These are phyloP conservation scores for Fragilaria radians DNA, from an alignment of 108 stramenopile genomes.

Conservation along the genomic window DNA sequence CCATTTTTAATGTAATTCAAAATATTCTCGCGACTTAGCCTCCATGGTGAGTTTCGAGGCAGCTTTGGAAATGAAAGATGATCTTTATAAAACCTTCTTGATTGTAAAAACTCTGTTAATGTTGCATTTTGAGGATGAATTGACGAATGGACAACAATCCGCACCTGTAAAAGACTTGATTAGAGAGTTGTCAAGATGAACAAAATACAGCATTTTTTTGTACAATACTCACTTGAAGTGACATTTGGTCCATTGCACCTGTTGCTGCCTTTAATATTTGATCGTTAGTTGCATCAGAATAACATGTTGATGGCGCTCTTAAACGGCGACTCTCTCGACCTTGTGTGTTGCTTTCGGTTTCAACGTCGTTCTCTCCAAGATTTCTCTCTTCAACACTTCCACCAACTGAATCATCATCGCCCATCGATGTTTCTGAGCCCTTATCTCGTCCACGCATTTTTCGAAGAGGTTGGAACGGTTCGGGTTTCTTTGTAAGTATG, in stretches of 20 bases:
- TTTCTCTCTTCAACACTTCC: conserved; percentile 8
- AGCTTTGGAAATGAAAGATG: neutral
- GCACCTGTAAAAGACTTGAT: conserved; percentile 25
- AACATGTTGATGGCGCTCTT: conserved; percentile 11
- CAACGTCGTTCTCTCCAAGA: conserved; percentile 9
- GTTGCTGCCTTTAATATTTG: neutral
- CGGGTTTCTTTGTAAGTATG: neutral
- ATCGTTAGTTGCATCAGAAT: conserved; percentile 13
- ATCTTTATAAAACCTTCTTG: neutral
- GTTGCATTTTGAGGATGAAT: conserved; percentile 76
- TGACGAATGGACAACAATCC: conserved; percentile 65
- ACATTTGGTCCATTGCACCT: conserved; percentile 4
- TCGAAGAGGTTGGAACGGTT: neutral
- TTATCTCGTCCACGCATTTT: neutral
- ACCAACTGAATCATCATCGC: conserved; percentile 1
- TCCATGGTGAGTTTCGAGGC: neutral
- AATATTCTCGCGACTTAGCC: neutral
- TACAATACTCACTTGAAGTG: conserved; percentile 13
- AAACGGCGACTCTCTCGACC: neutral
- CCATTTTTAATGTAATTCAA: neutral
- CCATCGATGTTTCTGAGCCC: neutral
- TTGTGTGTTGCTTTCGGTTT: conserved; percentile 8
- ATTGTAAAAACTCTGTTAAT: conserved; percentile 42
- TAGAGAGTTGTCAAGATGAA: too few relatives aligned
- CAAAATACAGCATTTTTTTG: too few relatives aligned